Evolutionary conservation across 208 protist genomes (phyloP).

Genomic region (Leishmania mexicana): DNA sequence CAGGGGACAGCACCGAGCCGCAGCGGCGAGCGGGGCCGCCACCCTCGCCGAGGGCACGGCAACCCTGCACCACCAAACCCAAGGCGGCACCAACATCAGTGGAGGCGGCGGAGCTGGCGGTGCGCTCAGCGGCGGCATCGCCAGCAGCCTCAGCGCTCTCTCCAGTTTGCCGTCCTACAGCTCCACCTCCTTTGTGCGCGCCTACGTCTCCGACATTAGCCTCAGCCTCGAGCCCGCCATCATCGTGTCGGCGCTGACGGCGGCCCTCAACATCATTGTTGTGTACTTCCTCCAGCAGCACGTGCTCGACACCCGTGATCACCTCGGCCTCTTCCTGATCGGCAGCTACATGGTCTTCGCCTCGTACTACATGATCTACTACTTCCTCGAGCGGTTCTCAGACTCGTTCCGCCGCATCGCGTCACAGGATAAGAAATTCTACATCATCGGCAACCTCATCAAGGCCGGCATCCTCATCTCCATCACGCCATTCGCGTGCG

Average conservation of each 20-base stretch:
- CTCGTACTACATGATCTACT: slow-evolving; percentile 90
- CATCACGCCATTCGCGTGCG: slow-evolving; percentile 85
- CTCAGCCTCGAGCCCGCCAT: slow-evolving; percentile 72
- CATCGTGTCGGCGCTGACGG: slow-evolving; percentile 65
- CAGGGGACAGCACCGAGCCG: not conserved
- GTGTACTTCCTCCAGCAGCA: slow-evolving; percentile 84
- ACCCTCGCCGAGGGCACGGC: not conserved
- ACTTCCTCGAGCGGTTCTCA: slow-evolving; percentile 83
- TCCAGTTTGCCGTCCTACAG: slow-evolving; percentile 69
- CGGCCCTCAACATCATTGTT: slow-evolving; percentile 67
- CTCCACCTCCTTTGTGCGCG: slow-evolving; percentile 84
- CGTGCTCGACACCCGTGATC: slow-evolving; percentile 85
- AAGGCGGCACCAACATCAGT: slow-evolving; percentile 2
- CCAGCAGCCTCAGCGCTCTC: slow-evolving; percentile 23
- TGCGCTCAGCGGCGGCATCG: slow-evolving; percentile 8
- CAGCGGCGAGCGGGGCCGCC: not conserved
- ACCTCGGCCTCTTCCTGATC: slow-evolving; percentile 86
- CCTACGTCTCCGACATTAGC: slow-evolving; percentile 79
- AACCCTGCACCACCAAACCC: not conserved
- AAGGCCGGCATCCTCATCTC: slow-evolving; percentile 90
- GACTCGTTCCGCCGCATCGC: slow-evolving; percentile 78
- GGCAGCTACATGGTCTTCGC: slow-evolving; percentile 89
- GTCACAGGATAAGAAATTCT: slow-evolving; percentile 92
- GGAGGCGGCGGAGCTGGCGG: slow-evolving; percentile 4
- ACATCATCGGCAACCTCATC: slow-evolving; percentile 92